Conservation (phyloP, 2,329 filamentous ascomycete genomes). For the Diaporthe velutina region DNA sequence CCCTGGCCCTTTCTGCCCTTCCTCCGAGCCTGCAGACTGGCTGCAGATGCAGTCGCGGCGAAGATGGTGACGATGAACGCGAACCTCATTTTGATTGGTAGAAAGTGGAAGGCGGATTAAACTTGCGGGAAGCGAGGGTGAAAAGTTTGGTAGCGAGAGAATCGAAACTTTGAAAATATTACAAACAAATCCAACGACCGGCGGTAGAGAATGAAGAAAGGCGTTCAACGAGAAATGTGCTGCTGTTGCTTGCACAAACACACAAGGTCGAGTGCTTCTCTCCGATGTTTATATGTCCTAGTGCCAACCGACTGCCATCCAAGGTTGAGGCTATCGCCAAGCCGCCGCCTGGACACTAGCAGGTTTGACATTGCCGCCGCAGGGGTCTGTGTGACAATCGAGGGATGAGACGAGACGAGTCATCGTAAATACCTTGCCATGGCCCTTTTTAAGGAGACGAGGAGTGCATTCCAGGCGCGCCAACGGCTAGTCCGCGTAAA, state of each 20-base stretch:
- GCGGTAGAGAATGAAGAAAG: conserved; percentile 26
- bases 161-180: conserved; percentile 1
- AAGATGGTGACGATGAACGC: conserved; percentile 6
- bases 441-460: conserved; percentile 1
- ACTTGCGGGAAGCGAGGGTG: not conserved
- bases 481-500: conserved; percentile 19
- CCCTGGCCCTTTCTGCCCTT: conserved; percentile 5
- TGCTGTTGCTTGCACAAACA: not conserved
- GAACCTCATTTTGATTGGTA: conserved; percentile 25
- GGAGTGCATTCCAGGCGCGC: conserved; percentile 11
- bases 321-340: conserved; percentile 24
- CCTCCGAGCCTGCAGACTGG: conserved; percentile 1
- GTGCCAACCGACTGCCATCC: not conserved
- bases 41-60: conserved; percentile 21
- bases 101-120: not conserved
- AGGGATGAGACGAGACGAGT: conserved; percentile 22
- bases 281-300: not conserved
- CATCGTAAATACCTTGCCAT: not conserved
- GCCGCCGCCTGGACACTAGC: conserved; percentile 14
- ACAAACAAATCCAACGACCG: conserved; percentile 27
- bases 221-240: conserved; percentile 8
- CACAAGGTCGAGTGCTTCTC: not conserved
- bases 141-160: not conserved
- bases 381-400: conserved; percentile 27
- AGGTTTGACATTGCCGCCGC: conserved; percentile 25